Percentiles rank a stretch among this genome's conserved stretches.
Conservation (phyloP, 176 grass and related monocot species). For the Lolium multiflorum region DNA sequence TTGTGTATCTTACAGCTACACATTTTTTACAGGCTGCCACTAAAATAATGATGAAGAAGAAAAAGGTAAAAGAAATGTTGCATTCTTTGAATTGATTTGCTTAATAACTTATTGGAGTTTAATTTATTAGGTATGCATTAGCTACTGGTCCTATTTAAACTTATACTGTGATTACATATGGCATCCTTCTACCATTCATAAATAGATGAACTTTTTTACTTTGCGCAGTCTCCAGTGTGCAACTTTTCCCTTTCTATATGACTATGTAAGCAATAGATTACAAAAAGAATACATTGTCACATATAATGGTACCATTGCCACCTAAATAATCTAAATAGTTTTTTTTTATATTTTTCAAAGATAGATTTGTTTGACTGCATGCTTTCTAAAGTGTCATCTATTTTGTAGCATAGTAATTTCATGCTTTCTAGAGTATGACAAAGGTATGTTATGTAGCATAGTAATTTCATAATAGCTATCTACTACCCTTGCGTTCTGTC, state of each 20-base stretch:
- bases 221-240: neutral
- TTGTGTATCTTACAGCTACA: constrained; percentile 34
- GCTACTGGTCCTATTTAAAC: neutral
- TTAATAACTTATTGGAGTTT: neutral
- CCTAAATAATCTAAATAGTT: neutral
- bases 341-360: neutral
- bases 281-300: neutral
- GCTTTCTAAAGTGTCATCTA: constrained; percentile 2
- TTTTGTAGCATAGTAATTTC: neutral
- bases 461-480: neutral
- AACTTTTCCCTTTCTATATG: neutral
- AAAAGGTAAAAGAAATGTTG: constrained; percentile 57
- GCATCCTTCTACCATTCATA: neutral
- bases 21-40: constrained; percentile 81
- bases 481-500: neutral
- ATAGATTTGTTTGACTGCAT: neutral
- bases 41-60: constrained; percentile 99
- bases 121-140: neutral
- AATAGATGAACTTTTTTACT: constrained; percentile 6
- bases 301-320: neutral
- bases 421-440: constrained; percentile 4
- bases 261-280: neutral
- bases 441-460: neutral
- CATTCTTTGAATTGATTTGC: constrained; percentile 23
- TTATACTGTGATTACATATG: neutral